Conservation (phyloP, 257 asterid genomes). For the Nicotiana otophora region DNA sequence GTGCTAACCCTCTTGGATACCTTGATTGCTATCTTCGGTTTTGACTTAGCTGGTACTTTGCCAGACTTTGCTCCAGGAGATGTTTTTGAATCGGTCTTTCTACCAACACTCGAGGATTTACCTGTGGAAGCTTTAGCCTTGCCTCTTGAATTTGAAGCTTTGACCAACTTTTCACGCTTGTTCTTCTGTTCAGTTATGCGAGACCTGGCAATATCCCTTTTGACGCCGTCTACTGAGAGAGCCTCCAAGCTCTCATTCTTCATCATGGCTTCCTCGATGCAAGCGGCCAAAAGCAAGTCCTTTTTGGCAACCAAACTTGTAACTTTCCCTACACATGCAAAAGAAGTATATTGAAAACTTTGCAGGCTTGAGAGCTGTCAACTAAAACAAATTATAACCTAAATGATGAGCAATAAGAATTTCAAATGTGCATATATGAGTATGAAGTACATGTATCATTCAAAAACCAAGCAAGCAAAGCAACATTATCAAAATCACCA, state of each 20-base stretch:
- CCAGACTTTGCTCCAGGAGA: conserved; percentile 25
- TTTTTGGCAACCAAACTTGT: conserved; percentile 80
- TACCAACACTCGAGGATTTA: conserved; percentile 32
- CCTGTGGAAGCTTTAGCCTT: conserved; percentile 26
- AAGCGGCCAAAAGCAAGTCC: conserved; percentile 52
- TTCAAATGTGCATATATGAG: not conserved
- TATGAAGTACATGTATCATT: not conserved
- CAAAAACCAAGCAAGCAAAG: not conserved
- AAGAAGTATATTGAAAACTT: not conserved
- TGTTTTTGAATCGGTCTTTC: conserved; percentile 25
- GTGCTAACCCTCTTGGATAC: conserved; percentile 29
- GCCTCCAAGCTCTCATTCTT: conserved; percentile 96
- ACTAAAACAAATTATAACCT: not conserved
- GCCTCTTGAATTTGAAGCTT: conserved; percentile 38
- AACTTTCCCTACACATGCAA: conserved; percentile 63
- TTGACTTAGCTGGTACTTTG: conserved; percentile 30
- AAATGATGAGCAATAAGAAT: not conserved
- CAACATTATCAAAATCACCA: not conserved
- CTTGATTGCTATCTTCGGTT: conserved; percentile 30
- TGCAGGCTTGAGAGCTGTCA: not conserved
- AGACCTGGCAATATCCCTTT: conserved; percentile 74
- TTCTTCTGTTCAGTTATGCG: conserved; percentile 68
- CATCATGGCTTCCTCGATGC: conserved; percentile 76
- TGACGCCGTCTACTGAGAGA: conserved; percentile 62
- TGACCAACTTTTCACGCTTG: conserved; percentile 42